A percentile compares a stretch with the other conserved stretches of the same genome.
Conservation (phyloP, 768 basidiomycete genomes). For the Leccinum broughii region DNA sequence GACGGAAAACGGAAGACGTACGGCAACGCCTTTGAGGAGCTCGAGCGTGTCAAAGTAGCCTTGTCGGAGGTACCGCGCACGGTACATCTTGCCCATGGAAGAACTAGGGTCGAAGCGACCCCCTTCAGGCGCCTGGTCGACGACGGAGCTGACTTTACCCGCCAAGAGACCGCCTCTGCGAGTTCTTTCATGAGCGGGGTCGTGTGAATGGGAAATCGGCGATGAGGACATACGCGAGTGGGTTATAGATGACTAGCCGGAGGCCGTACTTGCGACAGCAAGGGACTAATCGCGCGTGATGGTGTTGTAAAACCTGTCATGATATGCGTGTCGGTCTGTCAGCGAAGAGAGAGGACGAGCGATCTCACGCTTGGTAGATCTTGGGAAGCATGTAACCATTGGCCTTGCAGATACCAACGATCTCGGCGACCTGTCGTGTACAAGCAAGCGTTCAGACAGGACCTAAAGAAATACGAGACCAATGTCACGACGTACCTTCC, state of each 20-base stretch:
- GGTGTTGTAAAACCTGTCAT: constrained; percentile 45
- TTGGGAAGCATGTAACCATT: constrained; percentile 56
- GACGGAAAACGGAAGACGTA: constrained; percentile 22
- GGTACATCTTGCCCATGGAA: constrained; percentile 44
- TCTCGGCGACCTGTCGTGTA: constrained; percentile 49
- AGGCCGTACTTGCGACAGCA: constrained; percentile 59
- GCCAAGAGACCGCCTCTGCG: constrained; percentile 33
- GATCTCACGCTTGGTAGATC: constrained; percentile 52
- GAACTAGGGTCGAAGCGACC: constrained; percentile 44
- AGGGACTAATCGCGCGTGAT: constrained; percentile 51
- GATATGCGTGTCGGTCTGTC: neutral
- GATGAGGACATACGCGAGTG: constrained; percentile 42
- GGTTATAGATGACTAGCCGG: constrained; percentile 57
- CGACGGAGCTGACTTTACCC: constrained; percentile 44
- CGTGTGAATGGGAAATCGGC: neutral
- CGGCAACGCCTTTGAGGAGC: constrained; percentile 40
- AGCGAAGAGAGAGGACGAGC: neutral
- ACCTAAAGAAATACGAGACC: neutral
- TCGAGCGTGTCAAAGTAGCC: constrained; percentile 46
- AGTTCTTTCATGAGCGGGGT: neutral
- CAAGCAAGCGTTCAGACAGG: neutral
- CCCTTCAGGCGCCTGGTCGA: constrained; percentile 33
- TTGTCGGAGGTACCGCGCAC: constrained; percentile 44
- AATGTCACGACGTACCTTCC: constrained; percentile 44
- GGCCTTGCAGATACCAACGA: constrained; percentile 54